Evolutionary conservation across 78 protist species (phyloP).

Genomic region (Dictyostelium brefeldianum): DNA sequence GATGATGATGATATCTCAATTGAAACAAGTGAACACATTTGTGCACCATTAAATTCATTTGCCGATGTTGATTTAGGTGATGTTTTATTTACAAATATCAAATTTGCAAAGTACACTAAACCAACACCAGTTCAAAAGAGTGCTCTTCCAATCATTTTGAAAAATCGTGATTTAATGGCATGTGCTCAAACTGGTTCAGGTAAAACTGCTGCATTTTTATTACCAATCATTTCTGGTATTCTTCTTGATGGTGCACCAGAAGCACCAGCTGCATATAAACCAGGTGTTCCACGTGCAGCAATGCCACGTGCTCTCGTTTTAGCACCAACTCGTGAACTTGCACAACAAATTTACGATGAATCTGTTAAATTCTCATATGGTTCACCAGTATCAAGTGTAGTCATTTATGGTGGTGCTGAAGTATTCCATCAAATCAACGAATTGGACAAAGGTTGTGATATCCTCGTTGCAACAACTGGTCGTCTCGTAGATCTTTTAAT

Average conservation of each 20-base stretch:
- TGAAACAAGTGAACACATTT: constrained; percentile 77
- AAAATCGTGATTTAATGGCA: constrained; percentile 98
- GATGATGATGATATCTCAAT: constrained; percentile 85
- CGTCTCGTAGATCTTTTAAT: constrained; percentile 97
- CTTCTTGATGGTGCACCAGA: constrained; percentile 78
- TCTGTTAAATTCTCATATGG: constrained; percentile 93
- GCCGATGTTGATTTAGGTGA: constrained; percentile 77
- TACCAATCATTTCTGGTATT: constrained; percentile 88
- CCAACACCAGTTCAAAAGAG: constrained; percentile 99
- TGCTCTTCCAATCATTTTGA: constrained; percentile 93
- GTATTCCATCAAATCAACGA: constrained; percentile 93
- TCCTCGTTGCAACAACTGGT: constrained; percentile 99
- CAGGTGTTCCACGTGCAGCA: constrained; percentile 63
- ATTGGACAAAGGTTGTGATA: constrained; percentile 96
- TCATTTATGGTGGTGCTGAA: constrained; percentile 99
- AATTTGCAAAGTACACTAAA: constrained; percentile 83
- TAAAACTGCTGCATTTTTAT: constrained; percentile 98
- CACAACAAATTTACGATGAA: constrained; percentile 96
- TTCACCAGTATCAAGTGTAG: constrained; percentile 87
- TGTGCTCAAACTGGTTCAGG: constrained; percentile 99
- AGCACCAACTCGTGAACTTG: constrained; percentile 99
- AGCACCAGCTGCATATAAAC: constrained; percentile 46
- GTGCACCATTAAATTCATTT: constrained; percentile 70
- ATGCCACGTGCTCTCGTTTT: constrained; percentile 93
- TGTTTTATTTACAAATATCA: constrained; percentile 64